Evolutionary conservation across 495 filamentous ascomycete genomes (phyloP).

Genomic region (Xylaria sp.): DNA sequence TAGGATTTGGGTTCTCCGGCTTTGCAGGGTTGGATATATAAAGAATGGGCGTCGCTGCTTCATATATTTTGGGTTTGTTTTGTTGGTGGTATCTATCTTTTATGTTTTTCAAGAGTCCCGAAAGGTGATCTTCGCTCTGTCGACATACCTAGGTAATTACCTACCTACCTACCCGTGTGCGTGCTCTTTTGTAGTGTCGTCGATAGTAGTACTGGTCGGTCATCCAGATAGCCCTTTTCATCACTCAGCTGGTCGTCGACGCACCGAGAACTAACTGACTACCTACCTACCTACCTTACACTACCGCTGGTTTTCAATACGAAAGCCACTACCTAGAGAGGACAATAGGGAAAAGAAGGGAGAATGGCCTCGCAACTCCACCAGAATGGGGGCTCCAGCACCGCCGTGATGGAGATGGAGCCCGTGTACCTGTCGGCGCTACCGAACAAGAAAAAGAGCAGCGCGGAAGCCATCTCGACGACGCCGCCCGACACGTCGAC

Average conservation of each 20-base stretch:
- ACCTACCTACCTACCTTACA: no score
- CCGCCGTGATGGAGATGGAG: slow-evolving; percentile 38
- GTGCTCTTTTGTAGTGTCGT: no score
- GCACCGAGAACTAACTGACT: background rate
- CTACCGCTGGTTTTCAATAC: background rate
- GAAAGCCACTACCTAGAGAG: background rate
- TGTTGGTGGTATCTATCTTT: background rate
- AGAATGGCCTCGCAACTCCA: slow-evolving; percentile 31
- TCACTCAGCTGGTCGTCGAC: background rate
- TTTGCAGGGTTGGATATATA: background rate
- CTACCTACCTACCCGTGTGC: no score
- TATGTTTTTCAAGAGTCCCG: background rate
- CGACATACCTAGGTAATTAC: background rate
- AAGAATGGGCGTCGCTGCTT: background rate
- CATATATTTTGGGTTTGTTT: background rate
- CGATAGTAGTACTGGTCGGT: background rate
- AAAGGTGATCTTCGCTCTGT: background rate
- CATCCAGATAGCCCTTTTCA: background rate
- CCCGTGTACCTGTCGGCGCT: slow-evolving; percentile 25
- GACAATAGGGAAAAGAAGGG: background rate
- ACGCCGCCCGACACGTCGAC: slow-evolving; percentile 19
- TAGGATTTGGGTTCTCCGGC: slow-evolving; percentile 4
- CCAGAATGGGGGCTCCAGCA: slow-evolving; percentile 34
- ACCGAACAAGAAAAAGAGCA: slow-evolving; percentile 24
- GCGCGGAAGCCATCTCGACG: background rate